phyloP scores from a whole-genome alignment of 768 basidiomycete species.

The Pulveroboletus frians region DNA sequence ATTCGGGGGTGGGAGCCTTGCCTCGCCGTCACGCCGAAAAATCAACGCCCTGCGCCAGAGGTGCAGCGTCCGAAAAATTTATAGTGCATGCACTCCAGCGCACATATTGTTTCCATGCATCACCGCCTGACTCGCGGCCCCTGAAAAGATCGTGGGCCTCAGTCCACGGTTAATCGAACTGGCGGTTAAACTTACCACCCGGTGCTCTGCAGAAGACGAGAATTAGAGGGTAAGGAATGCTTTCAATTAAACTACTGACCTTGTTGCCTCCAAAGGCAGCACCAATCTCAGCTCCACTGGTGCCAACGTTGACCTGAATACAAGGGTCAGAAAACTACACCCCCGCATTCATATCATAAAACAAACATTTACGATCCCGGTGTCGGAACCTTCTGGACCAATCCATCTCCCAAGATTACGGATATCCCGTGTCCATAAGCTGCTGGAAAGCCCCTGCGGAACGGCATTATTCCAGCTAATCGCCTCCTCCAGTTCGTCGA shows the following conservation, averaged over 20 bases:
- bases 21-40: constrained; percentile 48
- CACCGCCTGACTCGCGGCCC: constrained; percentile 96
- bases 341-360: background rate
- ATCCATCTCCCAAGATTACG: constrained; percentile 88
- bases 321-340: constrained; percentile 4
- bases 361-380: constrained; percentile 88
- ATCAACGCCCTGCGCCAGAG: constrained; percentile 88
- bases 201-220: constrained; percentile 52
- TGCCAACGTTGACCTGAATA: constrained; percentile 57
- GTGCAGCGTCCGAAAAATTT: constrained; percentile 87
- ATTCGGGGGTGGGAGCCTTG: background rate
- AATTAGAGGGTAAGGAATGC: constrained; percentile 9
- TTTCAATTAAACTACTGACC: constrained; percentile 36
- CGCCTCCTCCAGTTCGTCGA: constrained; percentile 81
- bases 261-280: constrained; percentile 96
- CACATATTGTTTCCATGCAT: constrained; percentile 98
- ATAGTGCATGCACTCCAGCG: constrained; percentile 90
- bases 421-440: constrained; percentile 85
- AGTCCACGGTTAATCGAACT: constrained; percentile 10
- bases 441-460: constrained; percentile 86
- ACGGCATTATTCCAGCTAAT: constrained; percentile 90
- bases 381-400: constrained; percentile 82
- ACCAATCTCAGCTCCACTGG: constrained; percentile 68
- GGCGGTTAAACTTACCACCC: constrained; percentile 55
- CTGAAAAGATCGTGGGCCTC: constrained; percentile 34